Evolutionary conservation across 2,329 filamentous ascomycete genomes (phyloP), one percentile per base, ranked within the genome.

Genomic region (Alternaria sp.): DNA sequence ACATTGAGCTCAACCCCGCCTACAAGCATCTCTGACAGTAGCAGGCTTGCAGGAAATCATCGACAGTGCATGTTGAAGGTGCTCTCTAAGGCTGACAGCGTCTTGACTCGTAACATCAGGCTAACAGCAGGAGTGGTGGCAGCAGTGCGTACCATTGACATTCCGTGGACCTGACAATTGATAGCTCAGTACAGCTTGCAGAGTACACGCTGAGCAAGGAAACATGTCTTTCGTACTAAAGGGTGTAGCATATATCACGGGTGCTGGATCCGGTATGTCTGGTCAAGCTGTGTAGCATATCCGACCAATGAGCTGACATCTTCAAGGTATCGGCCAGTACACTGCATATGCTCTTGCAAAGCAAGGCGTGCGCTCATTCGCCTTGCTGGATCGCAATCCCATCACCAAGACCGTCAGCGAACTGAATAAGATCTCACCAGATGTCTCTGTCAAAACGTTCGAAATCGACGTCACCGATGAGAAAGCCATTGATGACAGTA

Each of bases 241-340:
- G 60, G 83, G 82, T 46, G 80, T 82, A 38, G 82, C 82, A 20
- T 84, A 84, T 64, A 80, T 85, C 53, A 84, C 82, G 4, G 83
- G 82, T 30, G 82, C 82, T 36, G 81, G 79, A 20, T 83, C 82
- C 46, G 82, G 82, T 81, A 72, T 61, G 73, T 41, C 25, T 1
- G 18, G 12, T 18, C 14, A 52, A 18, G 30, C 16, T 46, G 25
- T 44, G 22, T 14, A 25, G 22, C 38, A 34, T 28, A 16, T 25
- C 34, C n/a, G 9, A 40, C 18, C 40, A 18, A 25, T 38, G 32
- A 27, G 22, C 57, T 67, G 14, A 70, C n/a, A 30, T 14, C 3
- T 40, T 7, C 0, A 58, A 84, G 84, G 84, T 65, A 85, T 86
- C 61, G 85, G 84, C 25, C 78, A 81, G 61, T 66, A 77, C 62